Evolutionary conservation across 225 moss, liverwort and hornwort species (phyloP), one percentile per base, ranked within the genome.

Genomic region (Pleurozium schreberi): DNA sequence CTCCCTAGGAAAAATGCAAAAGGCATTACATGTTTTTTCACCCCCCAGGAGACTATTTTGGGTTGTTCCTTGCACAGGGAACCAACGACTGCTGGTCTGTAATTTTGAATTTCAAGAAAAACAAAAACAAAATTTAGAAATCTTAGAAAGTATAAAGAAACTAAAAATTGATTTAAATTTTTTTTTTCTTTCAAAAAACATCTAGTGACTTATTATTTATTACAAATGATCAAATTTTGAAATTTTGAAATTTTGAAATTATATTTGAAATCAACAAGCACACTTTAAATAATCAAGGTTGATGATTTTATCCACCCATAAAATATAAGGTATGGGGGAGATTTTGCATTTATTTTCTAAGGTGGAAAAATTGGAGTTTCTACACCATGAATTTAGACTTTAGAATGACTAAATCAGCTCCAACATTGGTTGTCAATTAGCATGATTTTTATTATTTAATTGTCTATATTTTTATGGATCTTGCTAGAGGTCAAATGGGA

Each of bases 1-100:
- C 1, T 0, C 0, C 12, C 0, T 8, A 5, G 4, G 0, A 1
- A 5, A 36, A 76, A 53, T 36, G 13, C 1, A 20, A 0, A 1
- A 0, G 5, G 7, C n/a, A n/a, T n/a, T n/a, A n/a, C n/a, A n/a
- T n/a, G n/a, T n/a, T n/a, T n/a, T n/a, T n/a, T n/a, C n/a, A n/a
- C n/a, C n/a, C n/a, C n/a, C n/a, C n/a, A n/a, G n/a, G n/a, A n/a
- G n/a, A n/a, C n/a, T n/a, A n/a, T n/a, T n/a, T n/a, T n/a, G n/a
- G n/a, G n/a, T n/a, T n/a, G n/a, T n/a, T n/a, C n/a, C n/a, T n/a
- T n/a, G n/a, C n/a, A n/a, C n/a, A n/a, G n/a, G n/a, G n/a, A n/a
- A n/a, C n/a, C n/a, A n/a, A n/a, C n/a, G n/a, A n/a, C n/a, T n/a
- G n/a, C n/a, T n/a, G n/a, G n/a, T n/a, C n/a, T n/a, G n/a, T n/a